Conservation (phyloP, 768 basidiomycete genomes). For the Cyclocybe cylindracea region DNA sequence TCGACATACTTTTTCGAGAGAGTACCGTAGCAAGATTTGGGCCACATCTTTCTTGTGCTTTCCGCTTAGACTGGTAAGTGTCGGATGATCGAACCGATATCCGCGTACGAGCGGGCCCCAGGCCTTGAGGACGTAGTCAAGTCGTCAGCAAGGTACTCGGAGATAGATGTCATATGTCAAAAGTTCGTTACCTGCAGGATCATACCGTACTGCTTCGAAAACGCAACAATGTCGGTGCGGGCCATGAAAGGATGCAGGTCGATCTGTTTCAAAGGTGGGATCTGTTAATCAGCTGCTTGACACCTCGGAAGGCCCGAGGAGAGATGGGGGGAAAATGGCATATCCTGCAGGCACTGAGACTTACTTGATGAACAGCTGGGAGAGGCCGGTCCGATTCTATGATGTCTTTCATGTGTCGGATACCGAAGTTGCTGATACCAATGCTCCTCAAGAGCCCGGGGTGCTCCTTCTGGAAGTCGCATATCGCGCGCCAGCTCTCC, state of each 20-base stretch:
- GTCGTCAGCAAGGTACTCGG: background rate
- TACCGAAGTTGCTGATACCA: constrained; percentile 65
- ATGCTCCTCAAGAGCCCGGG: constrained; percentile 56
- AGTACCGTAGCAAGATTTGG: constrained; percentile 69
- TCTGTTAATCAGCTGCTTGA: constrained; percentile 3
- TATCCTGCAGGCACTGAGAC: constrained; percentile 1
- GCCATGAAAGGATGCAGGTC: constrained; percentile 74
- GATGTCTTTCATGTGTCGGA: constrained; percentile 59
- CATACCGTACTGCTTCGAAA: constrained; percentile 58
- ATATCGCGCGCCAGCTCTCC: constrained; percentile 67
- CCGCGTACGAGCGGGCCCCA: constrained; percentile 76
- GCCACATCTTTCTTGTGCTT: constrained; percentile 60
- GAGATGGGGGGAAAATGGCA: no score
- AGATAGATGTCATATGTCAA: background rate
- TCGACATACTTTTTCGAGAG: constrained; percentile 66
- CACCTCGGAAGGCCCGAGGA: background rate
- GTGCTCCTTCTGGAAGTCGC: constrained; percentile 58
- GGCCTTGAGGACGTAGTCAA: constrained; percentile 38
- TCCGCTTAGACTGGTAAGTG: constrained; percentile 42
- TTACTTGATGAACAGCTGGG: constrained; percentile 64
- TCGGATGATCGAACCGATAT: constrained; percentile 61
- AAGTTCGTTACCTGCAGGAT: constrained; percentile 53
- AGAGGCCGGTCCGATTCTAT: constrained; percentile 43
- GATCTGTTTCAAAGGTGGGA: constrained; percentile 31
- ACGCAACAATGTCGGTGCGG: constrained; percentile 58